Base-by-base conservation (phyloP, 345 rosid species). In the Chamaenerion angustifolium region DNA sequence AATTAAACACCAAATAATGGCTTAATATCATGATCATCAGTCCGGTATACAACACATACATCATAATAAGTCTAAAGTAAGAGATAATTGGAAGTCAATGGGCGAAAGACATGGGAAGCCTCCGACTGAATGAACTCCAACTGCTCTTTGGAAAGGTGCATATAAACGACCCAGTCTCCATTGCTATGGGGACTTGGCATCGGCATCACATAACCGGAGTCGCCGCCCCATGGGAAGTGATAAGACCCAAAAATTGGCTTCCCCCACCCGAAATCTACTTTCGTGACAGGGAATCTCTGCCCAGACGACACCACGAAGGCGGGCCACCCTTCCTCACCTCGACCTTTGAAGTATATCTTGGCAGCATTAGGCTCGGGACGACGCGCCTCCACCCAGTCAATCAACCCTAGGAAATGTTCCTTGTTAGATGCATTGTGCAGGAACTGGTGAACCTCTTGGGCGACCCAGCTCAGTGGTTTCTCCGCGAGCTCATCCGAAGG, bases 231-330 rank as follows among this genome's bases (percentile, higher is more conserved):
- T 25, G 82, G 74, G 57, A 76, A 73, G 60, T 73, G 66, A 63
- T 76, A 76, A 19, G 76, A 67, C 50, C 76, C 78, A 25, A 76
- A 56, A 21, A 58, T 65, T 6, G 82, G 79, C 19, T 56, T 59
- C 40, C 79, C 82, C 78, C 78, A 76, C 53, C 82, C 82, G 37
- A 71, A 71, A 48, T 85, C 74, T 19, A 80, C 65, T 43, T 57
- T 51, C 0, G 45, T 43, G 21, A 68, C 68, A 1, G 92, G 88
- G 37, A 85, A 77, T 37, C 58, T 65, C 43, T 71, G 85, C 5
- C 95, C 92, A 0, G 95, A 85, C 11, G 95, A 85, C 31, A 85
- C 83, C 56, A 82, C 92, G 21, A 85, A 60, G 1, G 88, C 82
- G 80, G 88, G 12, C 78, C 92, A 7, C 74, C 78, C 1, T 70